phyloP scores from a whole-genome alignment of 257 asterid genomes.

The Fraxinus excelsior region DNA sequence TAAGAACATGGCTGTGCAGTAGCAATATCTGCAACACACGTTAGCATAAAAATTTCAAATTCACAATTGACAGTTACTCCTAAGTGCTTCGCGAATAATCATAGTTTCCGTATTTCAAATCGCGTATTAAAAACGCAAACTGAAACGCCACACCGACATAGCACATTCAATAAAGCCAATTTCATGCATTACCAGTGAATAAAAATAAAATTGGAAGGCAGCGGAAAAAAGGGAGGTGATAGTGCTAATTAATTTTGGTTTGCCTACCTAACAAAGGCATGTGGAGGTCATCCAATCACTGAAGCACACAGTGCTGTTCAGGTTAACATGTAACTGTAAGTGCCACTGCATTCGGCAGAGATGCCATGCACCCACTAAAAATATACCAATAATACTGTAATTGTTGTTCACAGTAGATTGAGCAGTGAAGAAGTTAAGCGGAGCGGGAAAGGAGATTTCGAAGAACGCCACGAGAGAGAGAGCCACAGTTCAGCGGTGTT shows the following conservation, averaged over 20 bases:
- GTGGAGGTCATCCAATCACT: conserved; percentile 79
- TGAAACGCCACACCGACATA: not conserved
- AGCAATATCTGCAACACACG: conserved; percentile 74
- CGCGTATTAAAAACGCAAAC: not conserved
- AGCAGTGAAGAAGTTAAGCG: not conserved
- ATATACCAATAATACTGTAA: not conserved
- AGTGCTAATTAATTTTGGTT: not conserved
- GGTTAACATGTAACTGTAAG: conserved; percentile 8
- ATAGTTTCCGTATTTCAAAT: too few species aligned
- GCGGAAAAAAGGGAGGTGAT: not conserved
- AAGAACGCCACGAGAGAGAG: not conserved
- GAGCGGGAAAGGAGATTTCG: not conserved
- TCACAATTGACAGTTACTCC: not conserved
- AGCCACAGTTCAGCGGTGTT: not conserved
- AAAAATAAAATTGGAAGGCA: not conserved
- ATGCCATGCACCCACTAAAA: conserved; percentile 31
- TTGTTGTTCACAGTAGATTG: not conserved
- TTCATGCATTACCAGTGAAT: not conserved
- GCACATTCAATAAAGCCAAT: not conserved
- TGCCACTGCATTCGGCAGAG: conserved; percentile 24
- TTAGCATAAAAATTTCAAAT: conserved; percentile 1
- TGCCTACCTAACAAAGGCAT: conserved; percentile 85
- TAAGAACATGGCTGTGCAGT: conserved; percentile 76
- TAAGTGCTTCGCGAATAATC: not conserved
- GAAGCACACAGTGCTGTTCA: conserved; percentile 37